phyloP scores from a whole-genome alignment of 768 basidiomycete genomes.

The Porphyrellus cyaneotinctus region DNA sequence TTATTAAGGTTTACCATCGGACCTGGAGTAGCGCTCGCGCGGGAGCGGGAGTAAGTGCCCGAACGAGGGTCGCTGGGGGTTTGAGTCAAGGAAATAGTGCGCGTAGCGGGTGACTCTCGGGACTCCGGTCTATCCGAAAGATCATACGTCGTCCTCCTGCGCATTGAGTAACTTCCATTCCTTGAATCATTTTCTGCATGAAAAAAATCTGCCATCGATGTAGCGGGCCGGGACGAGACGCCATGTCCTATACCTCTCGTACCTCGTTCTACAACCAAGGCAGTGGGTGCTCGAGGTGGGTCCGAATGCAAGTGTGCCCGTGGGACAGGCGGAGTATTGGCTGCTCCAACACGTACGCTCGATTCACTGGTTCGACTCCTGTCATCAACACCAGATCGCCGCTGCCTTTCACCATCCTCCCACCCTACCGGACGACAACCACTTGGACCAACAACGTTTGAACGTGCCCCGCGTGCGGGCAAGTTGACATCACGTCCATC shows the following conservation, averaged over 20 bases:
- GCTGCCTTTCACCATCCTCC: conserved; percentile 24
- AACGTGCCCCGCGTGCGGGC: conserved; percentile 16
- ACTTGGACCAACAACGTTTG: conserved; percentile 10
- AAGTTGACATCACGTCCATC: conserved; percentile 18
- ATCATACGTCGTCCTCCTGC: conserved; percentile 23
- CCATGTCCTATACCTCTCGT: conserved; percentile 17
- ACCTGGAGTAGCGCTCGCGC: conserved; percentile 18
- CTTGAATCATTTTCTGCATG: conserved; percentile 21
- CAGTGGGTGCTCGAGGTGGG: conserved; percentile 16
- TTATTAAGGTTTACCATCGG: conserved; percentile 7
- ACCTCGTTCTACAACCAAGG: conserved; percentile 19
- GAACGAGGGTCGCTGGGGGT: conserved; percentile 16
- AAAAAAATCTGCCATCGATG: conserved; percentile 53
- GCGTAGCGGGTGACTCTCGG: conserved; percentile 13
- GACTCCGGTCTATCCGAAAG: conserved; percentile 23
- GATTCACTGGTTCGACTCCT: conserved; percentile 24
- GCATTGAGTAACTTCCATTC: conserved; percentile 12
- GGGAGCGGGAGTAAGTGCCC: conserved; percentile 8
- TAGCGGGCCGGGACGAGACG: conserved; percentile 40
- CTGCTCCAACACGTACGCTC: conserved; percentile 20
- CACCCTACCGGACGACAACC: conserved; percentile 18
- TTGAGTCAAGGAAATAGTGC: conserved; percentile 11
- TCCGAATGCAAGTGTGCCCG: conserved; percentile 27
- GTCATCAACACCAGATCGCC: conserved; percentile 14
- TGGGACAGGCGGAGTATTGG: conserved; percentile 11